Evolutionary conservation across 495 filamentous ascomycete genomes (phyloP), one percentile per base, ranked within the genome.

Genomic region (Neurospora terricola): DNA sequence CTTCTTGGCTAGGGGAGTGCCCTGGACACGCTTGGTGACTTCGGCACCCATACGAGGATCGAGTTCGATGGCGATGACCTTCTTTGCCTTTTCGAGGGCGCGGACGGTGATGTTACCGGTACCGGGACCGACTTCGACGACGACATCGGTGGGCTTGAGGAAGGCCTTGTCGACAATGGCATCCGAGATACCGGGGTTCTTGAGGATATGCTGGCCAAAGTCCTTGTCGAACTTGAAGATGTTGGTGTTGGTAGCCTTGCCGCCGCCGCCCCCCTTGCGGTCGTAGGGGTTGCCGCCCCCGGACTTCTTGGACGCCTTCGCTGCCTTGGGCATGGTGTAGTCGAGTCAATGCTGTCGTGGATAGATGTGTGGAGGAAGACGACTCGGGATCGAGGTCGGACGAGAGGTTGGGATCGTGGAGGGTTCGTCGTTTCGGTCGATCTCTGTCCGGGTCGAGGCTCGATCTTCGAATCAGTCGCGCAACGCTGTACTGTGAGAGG

Each of bases 21-120:
- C 93, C 80, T 97, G 93, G 37, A 98, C 93, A 73, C 94, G 91
- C 79, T 98, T 98, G 62, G 94, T 97, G 75, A 97, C 88, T 81
- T 98, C 96, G 37, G 94, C 95, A 6, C 94, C 95, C 96, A 98
- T 98, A 77, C 95, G 87, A 62, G 95, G 95, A 81, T 98, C 95
- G 83, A 97, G 88, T 84, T 98, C 95, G 39, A 97, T 75, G 5
- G 94, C 95, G 23, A 96, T 92, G 40, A 94, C 90, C 77, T 91
- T 92, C 82, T 93, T 94, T 16, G 93, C 93, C 77, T 92, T 90
- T 73, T 95, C 93, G 36, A 98, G 84, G 45, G 97, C 97, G 72
- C 91, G 90, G 69, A 96, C 91, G 0, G 95, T 97, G 77, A 98
- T 81, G 74, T 80, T 80, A 12, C 81, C 80, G 7, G 81, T 82